These are phyloP conservation scores for Hanseniaspora meyeri DNA, from an alignment of 805 yeast species.

Conservation along the genomic window DNA sequence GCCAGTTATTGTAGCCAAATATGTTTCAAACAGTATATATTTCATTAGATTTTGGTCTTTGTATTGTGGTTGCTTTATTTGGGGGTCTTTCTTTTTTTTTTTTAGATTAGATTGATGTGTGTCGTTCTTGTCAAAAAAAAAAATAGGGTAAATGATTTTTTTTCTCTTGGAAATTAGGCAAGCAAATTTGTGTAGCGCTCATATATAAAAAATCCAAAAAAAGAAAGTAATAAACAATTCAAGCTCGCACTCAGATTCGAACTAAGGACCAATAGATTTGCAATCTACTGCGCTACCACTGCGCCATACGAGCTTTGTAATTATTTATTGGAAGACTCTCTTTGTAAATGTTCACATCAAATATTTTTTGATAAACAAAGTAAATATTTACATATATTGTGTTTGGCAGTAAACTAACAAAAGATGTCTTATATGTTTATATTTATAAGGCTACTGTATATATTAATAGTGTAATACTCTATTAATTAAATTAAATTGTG, in stretches of 20 bases:
- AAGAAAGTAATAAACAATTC: slow-evolving; percentile 23
- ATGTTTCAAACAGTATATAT: slow-evolving; percentile 2
- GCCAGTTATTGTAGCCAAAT: background rate
- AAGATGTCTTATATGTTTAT: too few species aligned
- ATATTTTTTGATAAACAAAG: background rate
- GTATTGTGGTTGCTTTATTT: background rate
- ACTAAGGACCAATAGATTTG: slow-evolving; percentile 98
- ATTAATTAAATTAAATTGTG: too few species aligned
- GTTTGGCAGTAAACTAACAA: too few species aligned
- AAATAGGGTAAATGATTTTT: background rate
- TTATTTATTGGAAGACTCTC: background rate
- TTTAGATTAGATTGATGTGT: background rate
- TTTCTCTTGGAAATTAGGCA: background rate
- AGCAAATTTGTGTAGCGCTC: background rate
- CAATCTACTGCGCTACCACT: slow-evolving; percentile 99
- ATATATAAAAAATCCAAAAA: background rate
- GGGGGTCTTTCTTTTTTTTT: background rate
- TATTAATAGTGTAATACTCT: too few species aligned
- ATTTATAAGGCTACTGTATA: too few species aligned
- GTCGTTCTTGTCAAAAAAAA: background rate
- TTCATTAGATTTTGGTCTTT: background rate
- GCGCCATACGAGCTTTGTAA: slow-evolving; percentile 62
- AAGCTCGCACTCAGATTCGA: slow-evolving; percentile 88
- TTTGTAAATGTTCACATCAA: background rate
- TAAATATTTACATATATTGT: too few species aligned